These are phyloP conservation scores for Scedosporium minutisporum DNA, from an alignment of 2,329 filamentous ascomycete species.

Conservation along the genomic window DNA sequence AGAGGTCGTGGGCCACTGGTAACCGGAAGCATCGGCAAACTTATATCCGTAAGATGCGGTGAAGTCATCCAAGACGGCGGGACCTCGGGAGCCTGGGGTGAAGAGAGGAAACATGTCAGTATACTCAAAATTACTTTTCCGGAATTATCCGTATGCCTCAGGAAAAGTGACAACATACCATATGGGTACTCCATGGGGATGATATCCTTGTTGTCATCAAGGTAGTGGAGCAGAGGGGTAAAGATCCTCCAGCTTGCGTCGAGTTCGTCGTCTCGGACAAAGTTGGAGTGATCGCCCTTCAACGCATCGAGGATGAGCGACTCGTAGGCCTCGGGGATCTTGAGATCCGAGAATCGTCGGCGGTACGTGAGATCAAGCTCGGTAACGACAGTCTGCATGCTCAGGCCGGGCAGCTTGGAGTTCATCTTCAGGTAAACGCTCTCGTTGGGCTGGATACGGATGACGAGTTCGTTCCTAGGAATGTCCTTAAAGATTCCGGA, in stretches of 20 bases:
- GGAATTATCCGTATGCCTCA: neutral
- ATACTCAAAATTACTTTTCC: neutral
- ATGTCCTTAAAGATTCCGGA: slow-evolving; percentile 99
- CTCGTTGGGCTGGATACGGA: slow-evolving; percentile 98
- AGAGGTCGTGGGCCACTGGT: slow-evolving; percentile 84
- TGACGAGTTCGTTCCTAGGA: slow-evolving; percentile 96
- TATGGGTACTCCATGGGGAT: slow-evolving; percentile 99
- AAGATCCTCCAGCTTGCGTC: slow-evolving; percentile 99
- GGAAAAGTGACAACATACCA: slow-evolving; percentile 48
- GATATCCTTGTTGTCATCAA: slow-evolving; percentile 99
- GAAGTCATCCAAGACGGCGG: slow-evolving; percentile 94
- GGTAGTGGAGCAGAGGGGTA: slow-evolving; percentile 91
- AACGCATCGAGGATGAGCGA: slow-evolving; percentile 93
- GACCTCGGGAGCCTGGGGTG: slow-evolving; percentile 79
- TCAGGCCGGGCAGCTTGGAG: slow-evolving; percentile 94
- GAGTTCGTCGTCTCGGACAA: slow-evolving; percentile 91
- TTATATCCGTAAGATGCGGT: slow-evolving; percentile 98
- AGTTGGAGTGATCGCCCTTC: slow-evolving; percentile 99
- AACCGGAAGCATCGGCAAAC: slow-evolving; percentile 92
- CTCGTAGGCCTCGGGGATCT: slow-evolving; percentile 98
- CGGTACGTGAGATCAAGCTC: slow-evolving; percentile 98
- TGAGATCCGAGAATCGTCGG: slow-evolving; percentile 95
- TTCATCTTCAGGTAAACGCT: slow-evolving; percentile 99
- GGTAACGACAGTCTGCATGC: slow-evolving; percentile 98
- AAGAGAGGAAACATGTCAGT: slow-evolving; percentile 12